A percentile compares a stretch with the other conserved stretches of the same genome.
phyloP scores from a whole-genome alignment of 805 yeast species.

The Kregervanrija pseudodelftensis region DNA sequence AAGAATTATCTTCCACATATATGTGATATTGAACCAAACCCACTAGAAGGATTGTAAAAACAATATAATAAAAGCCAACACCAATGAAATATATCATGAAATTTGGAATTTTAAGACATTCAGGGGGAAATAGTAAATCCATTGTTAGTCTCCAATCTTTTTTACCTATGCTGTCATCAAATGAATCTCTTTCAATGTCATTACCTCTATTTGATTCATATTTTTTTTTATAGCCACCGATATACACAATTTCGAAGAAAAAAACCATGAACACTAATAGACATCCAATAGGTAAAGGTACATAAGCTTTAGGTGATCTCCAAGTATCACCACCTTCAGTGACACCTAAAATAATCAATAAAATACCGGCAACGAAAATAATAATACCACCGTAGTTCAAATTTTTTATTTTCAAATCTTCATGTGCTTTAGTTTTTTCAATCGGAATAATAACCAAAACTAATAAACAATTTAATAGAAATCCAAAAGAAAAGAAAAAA shows the following conservation, averaged over 20 bases:
- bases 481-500: constrained; percentile 28
- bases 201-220: neutral
- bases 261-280: constrained; percentile 22
- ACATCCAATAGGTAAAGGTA: constrained; percentile 34
- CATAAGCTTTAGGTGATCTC: constrained; percentile 34
- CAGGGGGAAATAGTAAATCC: constrained; percentile 17
- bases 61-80: constrained; percentile 5
- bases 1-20: constrained; percentile 24
- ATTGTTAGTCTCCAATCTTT: constrained; percentile 13
- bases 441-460: constrained; percentile 23
- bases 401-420: constrained; percentile 15
- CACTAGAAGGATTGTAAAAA: constrained; percentile 5
- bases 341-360: constrained; percentile 36
- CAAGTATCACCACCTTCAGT: constrained; percentile 40
- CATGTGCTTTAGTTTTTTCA: constrained; percentile 21
- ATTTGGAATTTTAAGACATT: constrained; percentile 14
- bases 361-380: constrained; percentile 28
- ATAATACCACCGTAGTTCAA: constrained; percentile 32
- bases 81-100: constrained; percentile 13
- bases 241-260: constrained; percentile 25
- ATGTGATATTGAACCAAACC: constrained; percentile 16
- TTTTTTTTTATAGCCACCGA: constrained; percentile 9
- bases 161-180: constrained; percentile 4
- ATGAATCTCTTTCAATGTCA: neutral
- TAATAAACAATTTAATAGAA: constrained; percentile 14